These are phyloP conservation scores for Hyphopichia khmerensis DNA, from an alignment of 1,139 yeast species.

Conservation along the genomic window DNA sequence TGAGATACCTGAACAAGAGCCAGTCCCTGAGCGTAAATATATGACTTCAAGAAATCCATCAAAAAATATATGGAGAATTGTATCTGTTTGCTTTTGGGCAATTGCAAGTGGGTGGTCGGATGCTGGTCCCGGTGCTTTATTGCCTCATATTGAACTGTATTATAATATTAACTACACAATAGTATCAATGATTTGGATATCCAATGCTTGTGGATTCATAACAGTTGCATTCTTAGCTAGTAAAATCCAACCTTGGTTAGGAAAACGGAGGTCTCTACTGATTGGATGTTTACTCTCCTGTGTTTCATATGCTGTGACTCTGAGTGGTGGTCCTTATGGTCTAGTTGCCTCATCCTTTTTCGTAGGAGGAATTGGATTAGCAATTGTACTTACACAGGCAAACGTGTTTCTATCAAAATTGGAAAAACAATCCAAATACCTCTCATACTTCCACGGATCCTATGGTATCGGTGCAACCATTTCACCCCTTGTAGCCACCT, in stretches of 20 bases:
- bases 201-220: conserved; percentile 47
- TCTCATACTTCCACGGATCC: conserved; percentile 57
- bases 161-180: conserved; percentile 37
- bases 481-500: conserved; percentile 58
- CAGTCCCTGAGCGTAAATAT: conserved; percentile 5
- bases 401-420: conserved; percentile 57
- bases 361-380: conserved; percentile 61
- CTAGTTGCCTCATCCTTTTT: conserved; percentile 52
- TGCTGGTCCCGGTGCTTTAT: conserved; percentile 49
- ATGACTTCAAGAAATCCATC: conserved; percentile 38
- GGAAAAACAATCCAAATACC: conserved; percentile 45
- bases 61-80: conserved; percentile 41
- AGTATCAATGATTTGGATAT: conserved; percentile 46
- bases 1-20: conserved; percentile 9
- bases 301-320: conserved; percentile 40
- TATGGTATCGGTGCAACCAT: conserved; percentile 67
- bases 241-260: conserved; percentile 39
- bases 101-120: conserved; percentile 38
- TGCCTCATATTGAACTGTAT: conserved; percentile 41
- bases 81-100: conserved; percentile 42
- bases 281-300: conserved; percentile 35
- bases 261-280: conserved; percentile 35
- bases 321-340: conserved; percentile 36
- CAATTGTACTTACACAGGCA: conserved; percentile 53
- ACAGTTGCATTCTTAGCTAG: conserved; percentile 39